phyloP scores from a whole-genome alignment of 2,329 filamentous ascomycete species.

The Paradendryphiella salina region DNA sequence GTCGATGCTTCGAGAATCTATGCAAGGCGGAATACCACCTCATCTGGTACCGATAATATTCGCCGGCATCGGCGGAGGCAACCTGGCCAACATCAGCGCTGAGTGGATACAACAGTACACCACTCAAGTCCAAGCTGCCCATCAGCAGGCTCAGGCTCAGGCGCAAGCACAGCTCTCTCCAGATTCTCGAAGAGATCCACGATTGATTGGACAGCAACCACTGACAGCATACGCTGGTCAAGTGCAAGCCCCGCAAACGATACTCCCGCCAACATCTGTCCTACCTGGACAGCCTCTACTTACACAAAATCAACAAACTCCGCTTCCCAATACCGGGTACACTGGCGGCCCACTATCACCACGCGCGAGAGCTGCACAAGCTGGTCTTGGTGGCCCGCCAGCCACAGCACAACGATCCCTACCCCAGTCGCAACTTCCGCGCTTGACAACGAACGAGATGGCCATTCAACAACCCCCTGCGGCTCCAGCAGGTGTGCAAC shows the following conservation, averaged over 20 bases:
- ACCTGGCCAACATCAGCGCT: constrained; percentile 53
- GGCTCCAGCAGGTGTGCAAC: constrained; percentile 47
- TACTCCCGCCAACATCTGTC: constrained; percentile 40
- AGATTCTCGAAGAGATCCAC: constrained; percentile 49
- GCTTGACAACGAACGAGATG: constrained; percentile 58
- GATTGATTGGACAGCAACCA: constrained; percentile 48
- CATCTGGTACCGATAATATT: constrained; percentile 59
- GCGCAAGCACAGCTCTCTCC: constrained; percentile 48
- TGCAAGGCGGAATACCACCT: constrained; percentile 56
- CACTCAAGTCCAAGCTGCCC: constrained; percentile 50
- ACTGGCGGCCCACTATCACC: constrained; percentile 40
- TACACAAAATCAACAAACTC: constrained; percentile 45
- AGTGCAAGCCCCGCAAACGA: constrained; percentile 38
- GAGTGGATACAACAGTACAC: constrained; percentile 58
- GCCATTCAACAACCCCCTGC: constrained; percentile 54
- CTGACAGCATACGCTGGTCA: constrained; percentile 38
- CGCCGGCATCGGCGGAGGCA: constrained; percentile 55
- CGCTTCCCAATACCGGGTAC: constrained; percentile 46
- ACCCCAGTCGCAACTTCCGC: constrained; percentile 53
- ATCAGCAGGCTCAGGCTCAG: constrained; percentile 50
- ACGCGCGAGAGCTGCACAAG: constrained; percentile 38
- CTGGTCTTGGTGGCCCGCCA: constrained; percentile 38
- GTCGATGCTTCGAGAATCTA: constrained; percentile 57
- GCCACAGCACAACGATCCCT: constrained; percentile 52
- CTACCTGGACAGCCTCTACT: constrained; percentile 46